phyloP scores from a whole-genome alignment of 139 green algal species.

The Coelastrella sp. region DNA sequence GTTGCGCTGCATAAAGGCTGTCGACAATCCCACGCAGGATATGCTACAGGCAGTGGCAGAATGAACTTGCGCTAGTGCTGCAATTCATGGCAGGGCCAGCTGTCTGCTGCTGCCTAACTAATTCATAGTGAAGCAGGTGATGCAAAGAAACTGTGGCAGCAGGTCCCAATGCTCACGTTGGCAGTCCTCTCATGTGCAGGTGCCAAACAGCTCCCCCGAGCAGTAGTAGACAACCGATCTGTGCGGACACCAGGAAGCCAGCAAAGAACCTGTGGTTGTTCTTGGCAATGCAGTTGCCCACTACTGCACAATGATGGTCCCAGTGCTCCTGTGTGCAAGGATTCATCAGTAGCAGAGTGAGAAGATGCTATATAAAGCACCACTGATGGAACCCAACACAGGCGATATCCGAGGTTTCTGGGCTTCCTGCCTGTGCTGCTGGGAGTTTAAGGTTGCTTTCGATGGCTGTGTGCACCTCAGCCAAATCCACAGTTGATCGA shows the following conservation, averaged over 20 bases:
- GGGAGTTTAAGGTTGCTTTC: too few species aligned
- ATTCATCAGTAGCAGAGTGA: background rate
- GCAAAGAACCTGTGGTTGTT: slow-evolving; percentile 88
- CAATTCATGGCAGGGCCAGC: too few species aligned
- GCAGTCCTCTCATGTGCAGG: slow-evolving; percentile 25
- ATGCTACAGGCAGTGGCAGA: too few species aligned
- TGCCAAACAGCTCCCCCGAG: slow-evolving; percentile 48
- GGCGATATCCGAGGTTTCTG: too few species aligned
- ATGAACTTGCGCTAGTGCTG: too few species aligned
- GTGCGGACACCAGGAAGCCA: slow-evolving; percentile 60
- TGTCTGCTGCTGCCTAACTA: background rate
- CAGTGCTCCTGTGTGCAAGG: slow-evolving; percentile 67
- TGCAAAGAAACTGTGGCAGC: background rate
- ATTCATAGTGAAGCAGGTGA: background rate
- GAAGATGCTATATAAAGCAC: too few species aligned
- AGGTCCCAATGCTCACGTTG: background rate
- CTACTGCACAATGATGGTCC: slow-evolving; percentile 85
- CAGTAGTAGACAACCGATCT: slow-evolving; percentile 46
- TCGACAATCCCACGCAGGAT: too few species aligned
- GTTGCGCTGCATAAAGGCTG: too few species aligned
- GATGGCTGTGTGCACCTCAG: too few species aligned
- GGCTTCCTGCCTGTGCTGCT: too few species aligned
- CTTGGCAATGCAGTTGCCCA: slow-evolving; percentile 79
- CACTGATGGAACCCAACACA: too few species aligned
- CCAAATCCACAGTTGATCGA: too few species aligned